These are phyloP conservation scores for Apophysomyces trapeziformis DNA, from an alignment of 371 early-diverging fungal species.

Conservation along the genomic window DNA sequence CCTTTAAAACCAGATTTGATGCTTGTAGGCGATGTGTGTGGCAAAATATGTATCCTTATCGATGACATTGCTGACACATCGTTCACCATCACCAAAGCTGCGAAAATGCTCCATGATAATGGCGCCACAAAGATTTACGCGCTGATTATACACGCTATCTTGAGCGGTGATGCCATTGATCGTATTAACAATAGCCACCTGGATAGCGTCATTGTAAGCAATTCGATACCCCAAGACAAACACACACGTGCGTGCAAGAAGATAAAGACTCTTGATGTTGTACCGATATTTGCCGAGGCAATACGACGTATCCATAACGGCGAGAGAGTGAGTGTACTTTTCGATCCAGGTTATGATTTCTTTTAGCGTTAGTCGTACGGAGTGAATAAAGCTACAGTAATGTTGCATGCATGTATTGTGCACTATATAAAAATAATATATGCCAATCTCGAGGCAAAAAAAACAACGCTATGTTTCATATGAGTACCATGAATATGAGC, in stretches of 20 bases:
- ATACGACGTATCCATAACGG: conserved; percentile 96
- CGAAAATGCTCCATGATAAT: conserved; percentile 81
- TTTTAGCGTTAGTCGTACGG: conserved; percentile 6
- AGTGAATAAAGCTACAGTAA: too few relatives aligned
- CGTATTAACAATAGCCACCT: conserved; percentile 79
- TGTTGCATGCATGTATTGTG: background rate
- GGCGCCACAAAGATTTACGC: conserved; percentile 86
- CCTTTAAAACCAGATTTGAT: conserved; percentile 73
- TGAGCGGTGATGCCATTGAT: conserved; percentile 88
- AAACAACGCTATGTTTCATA: background rate
- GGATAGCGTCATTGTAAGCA: conserved; percentile 83
- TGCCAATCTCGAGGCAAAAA: background rate
- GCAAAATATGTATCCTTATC: conserved; percentile 81
- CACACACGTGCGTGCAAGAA: conserved; percentile 71
- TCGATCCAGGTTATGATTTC: conserved; percentile 56
- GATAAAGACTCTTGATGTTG: conserved; percentile 79
- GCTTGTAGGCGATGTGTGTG: conserved; percentile 93
- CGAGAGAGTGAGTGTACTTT: conserved; percentile 89
- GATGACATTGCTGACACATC: conserved; percentile 98
- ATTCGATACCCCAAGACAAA: conserved; percentile 88
- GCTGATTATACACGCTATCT: conserved; percentile 58
- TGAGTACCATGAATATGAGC: conserved; percentile 50
- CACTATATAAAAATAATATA: background rate
- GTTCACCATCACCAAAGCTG: conserved; percentile 88
- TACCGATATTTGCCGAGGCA: conserved; percentile 90